A percentile compares a stretch with the other conserved stretches of the same genome.
These are phyloP conservation scores for Eimeria brunetti DNA, from an alignment of 169 alveolate species.

Conservation along the genomic window DNA sequence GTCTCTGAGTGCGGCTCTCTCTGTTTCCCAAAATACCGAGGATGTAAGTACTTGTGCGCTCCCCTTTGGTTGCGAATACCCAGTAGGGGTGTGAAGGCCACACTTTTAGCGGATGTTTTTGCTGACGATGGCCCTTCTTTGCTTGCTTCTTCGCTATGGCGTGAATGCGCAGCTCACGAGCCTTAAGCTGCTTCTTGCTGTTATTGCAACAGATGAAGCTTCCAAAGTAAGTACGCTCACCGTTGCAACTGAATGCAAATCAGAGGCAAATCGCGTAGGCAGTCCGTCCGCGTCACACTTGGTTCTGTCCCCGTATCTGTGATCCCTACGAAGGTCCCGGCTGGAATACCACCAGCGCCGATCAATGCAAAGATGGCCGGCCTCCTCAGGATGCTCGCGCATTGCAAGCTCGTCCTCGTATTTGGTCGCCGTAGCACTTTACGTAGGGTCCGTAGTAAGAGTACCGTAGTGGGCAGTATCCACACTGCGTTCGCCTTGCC, in stretches of 20 bases:
- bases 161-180: constrained; percentile 36
- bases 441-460: constrained; percentile 15
- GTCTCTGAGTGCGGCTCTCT: constrained; percentile 42
- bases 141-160: neutral
- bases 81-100: neutral
- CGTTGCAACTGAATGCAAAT: neutral
- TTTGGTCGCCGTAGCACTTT: constrained; percentile 42
- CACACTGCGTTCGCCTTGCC: neutral
- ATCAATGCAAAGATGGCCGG: constrained; percentile 74
- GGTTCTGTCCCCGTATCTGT: neutral
- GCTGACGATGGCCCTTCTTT: neutral
- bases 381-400: constrained; percentile 76
- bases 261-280: neutral
- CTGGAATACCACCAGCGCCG: constrained; percentile 70
- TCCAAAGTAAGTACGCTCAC: constrained; percentile 23
- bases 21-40: constrained; percentile 28
- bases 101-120: neutral
- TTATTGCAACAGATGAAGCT: constrained; percentile 57
- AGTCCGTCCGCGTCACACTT: neutral
- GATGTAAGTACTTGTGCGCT: neutral
- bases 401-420: constrained; percentile 47
- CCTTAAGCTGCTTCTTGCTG: constrained; percentile 61
- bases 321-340: constrained; percentile 16
- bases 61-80: neutral
- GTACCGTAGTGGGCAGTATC: neutral